A percentile compares a stretch with the other conserved stretches of the same genome.
Conservation (phyloP, 2,329 filamentous ascomycete species). For the Aspergillus eucalypticola region DNA sequence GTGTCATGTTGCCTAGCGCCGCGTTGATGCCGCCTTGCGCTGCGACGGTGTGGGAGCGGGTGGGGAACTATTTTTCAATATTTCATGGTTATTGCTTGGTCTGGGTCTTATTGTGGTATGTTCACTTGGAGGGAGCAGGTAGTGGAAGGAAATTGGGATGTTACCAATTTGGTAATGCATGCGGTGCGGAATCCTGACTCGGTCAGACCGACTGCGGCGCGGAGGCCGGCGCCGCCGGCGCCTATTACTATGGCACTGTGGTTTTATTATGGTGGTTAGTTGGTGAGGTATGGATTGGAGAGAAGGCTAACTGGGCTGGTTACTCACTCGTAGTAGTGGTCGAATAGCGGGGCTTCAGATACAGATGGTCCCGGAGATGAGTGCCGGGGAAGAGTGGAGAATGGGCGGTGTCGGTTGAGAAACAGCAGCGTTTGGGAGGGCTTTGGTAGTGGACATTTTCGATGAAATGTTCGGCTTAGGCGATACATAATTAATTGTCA, state of each 20-base stretch:
- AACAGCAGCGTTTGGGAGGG: too few species aligned
- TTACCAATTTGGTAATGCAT: conserved; percentile 22
- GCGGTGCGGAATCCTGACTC: conserved; percentile 23
- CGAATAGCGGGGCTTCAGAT: not conserved
- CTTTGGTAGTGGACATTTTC: not conserved
- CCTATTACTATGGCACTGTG: conserved; percentile 23
- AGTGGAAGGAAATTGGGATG: too few species aligned
- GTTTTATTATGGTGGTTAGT: not conserved
- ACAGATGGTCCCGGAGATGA: not conserved
- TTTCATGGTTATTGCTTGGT: not conserved
- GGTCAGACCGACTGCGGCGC: conserved; percentile 22
- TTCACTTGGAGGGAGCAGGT: too few species aligned
- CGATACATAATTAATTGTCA: not conserved
- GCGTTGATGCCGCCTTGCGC: conserved; percentile 12
- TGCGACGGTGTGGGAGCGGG: conserved; percentile 21
- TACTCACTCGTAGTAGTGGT: not conserved
- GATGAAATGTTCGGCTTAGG: not conserved
- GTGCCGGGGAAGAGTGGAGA: not conserved
- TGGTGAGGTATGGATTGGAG: not conserved
- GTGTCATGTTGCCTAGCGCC: conserved; percentile 7
- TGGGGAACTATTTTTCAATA: conserved; percentile 17
- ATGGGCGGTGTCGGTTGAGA: not conserved
- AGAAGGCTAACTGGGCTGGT: not conserved
- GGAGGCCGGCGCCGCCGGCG: conserved; percentile 21
- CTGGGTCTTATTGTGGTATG: not conserved